Percentiles rank a stretch among this genome's conserved stretches.
phyloP scores from a whole-genome alignment of 225 moss, liverwort and hornwort species.

The Pseudisothecium myosuroides region DNA sequence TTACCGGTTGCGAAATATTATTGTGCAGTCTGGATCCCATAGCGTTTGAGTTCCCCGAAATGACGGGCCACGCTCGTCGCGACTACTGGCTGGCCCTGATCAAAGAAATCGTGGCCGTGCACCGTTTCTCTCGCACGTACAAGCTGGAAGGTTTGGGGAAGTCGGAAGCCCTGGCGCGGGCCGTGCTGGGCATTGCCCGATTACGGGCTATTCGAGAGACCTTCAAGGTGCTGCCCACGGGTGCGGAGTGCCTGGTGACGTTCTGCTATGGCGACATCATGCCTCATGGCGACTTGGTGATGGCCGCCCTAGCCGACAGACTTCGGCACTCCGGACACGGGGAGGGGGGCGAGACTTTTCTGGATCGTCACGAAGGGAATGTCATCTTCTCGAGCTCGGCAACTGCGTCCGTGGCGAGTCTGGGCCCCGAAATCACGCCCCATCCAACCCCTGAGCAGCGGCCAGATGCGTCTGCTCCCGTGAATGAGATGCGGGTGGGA shows the following conservation, averaged over 20 bases:
- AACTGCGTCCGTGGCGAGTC: slow-evolving; percentile 48
- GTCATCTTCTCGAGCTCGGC: slow-evolving; percentile 37
- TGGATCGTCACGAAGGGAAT: slow-evolving; percentile 45
- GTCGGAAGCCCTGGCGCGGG: slow-evolving; percentile 72
- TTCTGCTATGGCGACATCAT: slow-evolving; percentile 79
- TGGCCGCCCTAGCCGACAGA: slow-evolving; percentile 72
- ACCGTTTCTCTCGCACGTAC: slow-evolving; percentile 50
- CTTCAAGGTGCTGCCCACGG: slow-evolving; percentile 57
- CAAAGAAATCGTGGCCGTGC: slow-evolving; percentile 64
- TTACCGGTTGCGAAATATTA: background rate
- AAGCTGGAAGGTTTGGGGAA: slow-evolving; percentile 57
- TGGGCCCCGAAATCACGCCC: slow-evolving; percentile 27
- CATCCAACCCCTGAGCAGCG: slow-evolving; percentile 15
- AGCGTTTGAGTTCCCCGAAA: slow-evolving; percentile 73
- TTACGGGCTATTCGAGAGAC: slow-evolving; percentile 67
- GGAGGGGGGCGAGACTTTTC: slow-evolving; percentile 22
- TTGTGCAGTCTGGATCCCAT: slow-evolving; percentile 65
- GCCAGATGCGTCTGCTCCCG: slow-evolving; percentile 38
- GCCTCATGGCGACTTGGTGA: slow-evolving; percentile 87
- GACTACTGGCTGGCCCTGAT: slow-evolving; percentile 84
- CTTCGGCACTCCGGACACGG: slow-evolving; percentile 39
- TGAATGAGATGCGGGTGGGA: slow-evolving; percentile 66
- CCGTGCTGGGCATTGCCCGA: slow-evolving; percentile 73
- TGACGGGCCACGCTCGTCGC: slow-evolving; percentile 74
- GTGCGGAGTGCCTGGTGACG: slow-evolving; percentile 71